These are phyloP conservation scores for Tuber brumale DNA, from an alignment of 495 filamentous ascomycete species.

Conservation along the genomic window DNA sequence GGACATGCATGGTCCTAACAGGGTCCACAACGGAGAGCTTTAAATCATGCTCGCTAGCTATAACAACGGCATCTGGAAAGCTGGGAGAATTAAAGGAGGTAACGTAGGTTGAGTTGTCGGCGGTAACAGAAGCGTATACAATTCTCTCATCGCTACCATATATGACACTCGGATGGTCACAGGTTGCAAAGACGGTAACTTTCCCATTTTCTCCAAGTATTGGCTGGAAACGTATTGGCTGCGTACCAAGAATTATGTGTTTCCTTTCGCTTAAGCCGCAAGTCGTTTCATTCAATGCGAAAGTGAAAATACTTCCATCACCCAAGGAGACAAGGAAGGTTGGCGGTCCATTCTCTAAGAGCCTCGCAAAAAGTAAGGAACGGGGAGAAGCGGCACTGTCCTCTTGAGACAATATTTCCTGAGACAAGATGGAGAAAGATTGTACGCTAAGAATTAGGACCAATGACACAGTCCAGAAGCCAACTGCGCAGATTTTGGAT, in stretches of 20 bases:
- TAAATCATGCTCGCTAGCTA: conserved; percentile 69
- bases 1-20: conserved; percentile 78
- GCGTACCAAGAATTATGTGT: conserved; percentile 76
- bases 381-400: conserved; percentile 63
- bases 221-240: conserved; percentile 70
- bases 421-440: conserved; percentile 57
- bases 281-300: conserved; percentile 56
- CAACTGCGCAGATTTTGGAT: conserved; percentile 59
- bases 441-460: conserved; percentile 63
- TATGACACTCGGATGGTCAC: conserved; percentile 87
- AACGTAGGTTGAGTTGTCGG: conserved; percentile 71
- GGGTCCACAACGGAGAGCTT: conserved; percentile 78
- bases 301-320: conserved; percentile 86
- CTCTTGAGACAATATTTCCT: conserved; percentile 52
- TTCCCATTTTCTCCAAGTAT: conserved; percentile 57
- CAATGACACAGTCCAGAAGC: conserved; percentile 72
- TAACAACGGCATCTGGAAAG: conserved; percentile 71
- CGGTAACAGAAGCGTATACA: conserved; percentile 92
- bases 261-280: conserved; percentile 63
- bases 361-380: conserved; percentile 67
- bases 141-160: conserved; percentile 82
- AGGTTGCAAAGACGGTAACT: conserved; percentile 84
- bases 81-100: conserved; percentile 75
- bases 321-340: conserved; percentile 91
- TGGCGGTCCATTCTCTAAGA: conserved; percentile 54